These are phyloP conservation scores for Ceratocystis papillata DNA, from an alignment of 2,329 filamentous ascomycete genomes.

Conservation along the genomic window DNA sequence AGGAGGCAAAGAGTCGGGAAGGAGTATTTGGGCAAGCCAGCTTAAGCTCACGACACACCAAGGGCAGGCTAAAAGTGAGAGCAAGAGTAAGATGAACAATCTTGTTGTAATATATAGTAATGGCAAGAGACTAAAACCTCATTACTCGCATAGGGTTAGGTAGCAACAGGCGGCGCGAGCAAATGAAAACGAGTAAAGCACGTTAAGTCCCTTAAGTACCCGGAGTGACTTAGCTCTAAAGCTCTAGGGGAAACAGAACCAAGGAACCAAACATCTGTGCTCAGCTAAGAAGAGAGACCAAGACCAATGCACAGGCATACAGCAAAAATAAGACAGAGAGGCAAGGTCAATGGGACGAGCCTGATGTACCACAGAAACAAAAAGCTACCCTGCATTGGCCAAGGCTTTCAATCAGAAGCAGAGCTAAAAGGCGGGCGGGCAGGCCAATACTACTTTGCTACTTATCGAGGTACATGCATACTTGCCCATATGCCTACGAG, in stretches of 20 bases:
- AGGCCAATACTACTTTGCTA: background rate
- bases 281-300: constrained; percentile 4
- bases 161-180: background rate
- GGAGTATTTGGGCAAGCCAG: background rate
- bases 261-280: constrained; percentile 15
- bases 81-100: background rate
- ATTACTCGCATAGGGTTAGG: constrained; percentile 1
- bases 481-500: background rate
- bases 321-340: background rate
- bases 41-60: background rate
- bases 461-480: background rate
- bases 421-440: background rate
- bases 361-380: constrained; percentile 4
- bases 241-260: constrained; percentile 1
- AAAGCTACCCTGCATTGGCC: background rate
- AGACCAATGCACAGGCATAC: background rate
- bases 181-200: background rate
- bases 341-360: background rate
- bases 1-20: background rate
- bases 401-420: background rate
- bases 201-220: too few relatives aligned
- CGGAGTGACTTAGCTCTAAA: background rate
- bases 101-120: background rate
- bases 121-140: too few relatives aligned
- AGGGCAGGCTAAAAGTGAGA: background rate